Evolutionary conservation across 208 protist genomes (phyloP).

Genomic region (Trypanosoma vivax): DNA sequence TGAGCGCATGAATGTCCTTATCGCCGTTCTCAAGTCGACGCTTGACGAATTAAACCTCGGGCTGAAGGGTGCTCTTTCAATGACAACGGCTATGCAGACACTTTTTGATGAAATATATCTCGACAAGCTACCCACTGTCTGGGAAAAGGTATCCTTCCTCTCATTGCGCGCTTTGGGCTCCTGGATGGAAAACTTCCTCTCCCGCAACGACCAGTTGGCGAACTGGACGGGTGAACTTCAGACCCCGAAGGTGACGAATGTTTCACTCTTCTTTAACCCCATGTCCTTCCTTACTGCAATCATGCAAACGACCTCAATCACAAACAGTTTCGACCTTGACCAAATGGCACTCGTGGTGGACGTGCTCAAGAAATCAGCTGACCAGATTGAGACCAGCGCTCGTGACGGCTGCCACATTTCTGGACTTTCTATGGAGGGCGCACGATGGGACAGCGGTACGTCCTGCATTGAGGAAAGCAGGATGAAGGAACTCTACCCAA

Average conservation of each 20-base stretch:
- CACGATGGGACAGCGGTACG: constrained; percentile 92
- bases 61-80: constrained; percentile 92
- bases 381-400: constrained; percentile 91
- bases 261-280: constrained; percentile 97
- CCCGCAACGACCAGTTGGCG: constrained; percentile 92
- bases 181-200: constrained; percentile 95
- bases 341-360: constrained; percentile 92
- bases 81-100: constrained; percentile 89
- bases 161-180: constrained; percentile 89
- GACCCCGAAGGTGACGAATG: constrained; percentile 92
- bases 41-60: constrained; percentile 97
- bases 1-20: constrained; percentile 97
- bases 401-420: constrained; percentile 97
- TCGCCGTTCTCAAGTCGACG: constrained; percentile 84
- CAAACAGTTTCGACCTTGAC: constrained; percentile 96
- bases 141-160: constrained; percentile 95
- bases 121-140: constrained; percentile 92
- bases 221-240: constrained; percentile 92
- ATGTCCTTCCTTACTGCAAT: constrained; percentile 99
- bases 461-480: constrained; percentile 91
- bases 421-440: constrained; percentile 96
- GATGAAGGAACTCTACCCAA: constrained; percentile 92
- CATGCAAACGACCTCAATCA: constrained; percentile 97
- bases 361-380: constrained; percentile 94
- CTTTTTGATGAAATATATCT: constrained; percentile 91